Conservation (phyloP, 495 filamentous ascomycete species). For the Talaromyces ruber region DNA sequence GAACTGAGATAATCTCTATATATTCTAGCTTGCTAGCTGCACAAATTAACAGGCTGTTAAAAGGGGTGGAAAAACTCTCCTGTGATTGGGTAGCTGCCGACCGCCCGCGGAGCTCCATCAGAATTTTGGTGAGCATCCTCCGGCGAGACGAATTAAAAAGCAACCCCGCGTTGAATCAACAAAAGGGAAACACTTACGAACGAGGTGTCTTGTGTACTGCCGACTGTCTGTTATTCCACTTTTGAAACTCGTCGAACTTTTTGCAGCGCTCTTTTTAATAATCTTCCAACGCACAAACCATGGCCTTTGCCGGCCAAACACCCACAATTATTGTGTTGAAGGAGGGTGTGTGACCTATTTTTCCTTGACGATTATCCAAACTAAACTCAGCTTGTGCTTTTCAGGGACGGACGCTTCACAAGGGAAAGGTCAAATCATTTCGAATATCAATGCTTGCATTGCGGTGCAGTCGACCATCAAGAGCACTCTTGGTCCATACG, state of each 20-base stretch:
- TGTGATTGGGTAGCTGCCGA: constrained; percentile 6
- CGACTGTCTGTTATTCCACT: neutral
- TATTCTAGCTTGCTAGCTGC: neutral
- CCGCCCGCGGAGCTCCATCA: constrained; percentile 7
- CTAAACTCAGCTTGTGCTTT: constrained; percentile 8
- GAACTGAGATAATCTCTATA: no score
- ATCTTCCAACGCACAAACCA: constrained; percentile 20
- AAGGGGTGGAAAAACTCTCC: neutral
- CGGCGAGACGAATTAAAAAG: constrained; percentile 1
- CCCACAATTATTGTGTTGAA: constrained; percentile 98
- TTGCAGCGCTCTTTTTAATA: neutral
- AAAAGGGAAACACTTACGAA: neutral
- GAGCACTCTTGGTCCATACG: constrained; percentile 93
- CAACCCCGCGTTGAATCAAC: constrained; percentile 3
- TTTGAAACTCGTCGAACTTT: neutral
- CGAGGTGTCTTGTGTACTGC: neutral
- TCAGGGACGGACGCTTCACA: constrained; percentile 94
- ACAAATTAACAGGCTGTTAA: neutral
- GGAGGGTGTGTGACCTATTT: constrained; percentile 60
- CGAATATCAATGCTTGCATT: constrained; percentile 97
- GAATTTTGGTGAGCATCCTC: constrained; percentile 5
- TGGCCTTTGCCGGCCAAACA: constrained; percentile 97
- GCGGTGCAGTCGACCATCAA: constrained; percentile 96
- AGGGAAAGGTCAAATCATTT: constrained; percentile 93
- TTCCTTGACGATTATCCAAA: neutral